Percentiles rank a stretch among this genome's conserved stretches.
Conservation (phyloP, 2,329 filamentous ascomycete species). For the Aspergillus pseudoviridinutans region DNA sequence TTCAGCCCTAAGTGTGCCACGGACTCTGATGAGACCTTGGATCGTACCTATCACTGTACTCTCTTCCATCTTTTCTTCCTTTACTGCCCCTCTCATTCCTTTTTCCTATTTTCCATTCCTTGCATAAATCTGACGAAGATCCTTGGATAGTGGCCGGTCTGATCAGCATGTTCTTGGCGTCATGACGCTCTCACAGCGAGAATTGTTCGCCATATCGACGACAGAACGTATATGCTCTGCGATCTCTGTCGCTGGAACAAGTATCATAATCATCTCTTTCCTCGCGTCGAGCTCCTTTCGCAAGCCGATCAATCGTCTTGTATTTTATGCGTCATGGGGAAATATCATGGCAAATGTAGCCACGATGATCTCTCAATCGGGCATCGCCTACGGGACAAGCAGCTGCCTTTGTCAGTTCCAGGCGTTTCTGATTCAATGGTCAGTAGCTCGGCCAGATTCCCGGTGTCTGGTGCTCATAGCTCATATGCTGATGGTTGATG, state of each 20-base stretch:
- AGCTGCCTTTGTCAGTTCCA: conserved; percentile 70
- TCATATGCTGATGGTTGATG: conserved; percentile 3
- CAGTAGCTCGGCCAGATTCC: conserved; percentile 29
- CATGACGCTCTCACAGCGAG: conserved; percentile 25
- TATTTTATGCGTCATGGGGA: conserved; percentile 79
- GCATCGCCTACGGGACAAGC: conserved; percentile 47
- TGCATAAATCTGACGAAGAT: not conserved
- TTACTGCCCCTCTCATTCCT: not conserved
- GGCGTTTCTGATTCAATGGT: conserved; percentile 79
- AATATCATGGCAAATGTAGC: conserved; percentile 75
- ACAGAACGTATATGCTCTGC: conserved; percentile 67
- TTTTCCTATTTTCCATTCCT: not conserved
- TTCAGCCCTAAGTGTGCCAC: not conserved
- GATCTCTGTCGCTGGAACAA: conserved; percentile 65
- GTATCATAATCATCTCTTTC: conserved; percentile 71
- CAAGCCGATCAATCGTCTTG: conserved; percentile 80
- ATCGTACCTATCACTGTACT: not conserved
- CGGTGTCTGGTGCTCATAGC: not conserved
- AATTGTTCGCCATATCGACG: conserved; percentile 54
- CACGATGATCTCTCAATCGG: conserved; percentile 66
- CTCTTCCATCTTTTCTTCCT: not conserved
- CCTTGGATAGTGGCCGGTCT: not conserved
- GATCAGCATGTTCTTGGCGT: conserved; percentile 12
- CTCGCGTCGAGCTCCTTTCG: conserved; percentile 65
- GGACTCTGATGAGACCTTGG: not conserved